Evolutionary conservation across 225 moss, liverwort and hornwort species (phyloP).

Genomic region (Physcomitrellopsis africana): DNA sequence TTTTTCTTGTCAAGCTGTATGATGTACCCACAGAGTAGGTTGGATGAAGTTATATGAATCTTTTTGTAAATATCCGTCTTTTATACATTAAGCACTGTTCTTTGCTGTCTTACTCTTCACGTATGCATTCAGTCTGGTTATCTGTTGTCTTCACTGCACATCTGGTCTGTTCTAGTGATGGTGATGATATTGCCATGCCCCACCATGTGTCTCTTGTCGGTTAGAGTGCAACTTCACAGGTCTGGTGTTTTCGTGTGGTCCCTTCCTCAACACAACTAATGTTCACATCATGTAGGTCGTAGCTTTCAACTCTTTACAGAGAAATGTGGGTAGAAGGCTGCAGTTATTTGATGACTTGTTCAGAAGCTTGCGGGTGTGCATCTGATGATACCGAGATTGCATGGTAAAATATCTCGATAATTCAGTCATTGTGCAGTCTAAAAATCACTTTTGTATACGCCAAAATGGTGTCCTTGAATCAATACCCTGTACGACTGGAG

Average conservation of each 20-base stretch:
- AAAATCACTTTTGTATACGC: no score
- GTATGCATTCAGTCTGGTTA: slow-evolving; percentile 11
- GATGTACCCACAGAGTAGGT: slow-evolving; percentile 41
- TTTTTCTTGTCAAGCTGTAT: slow-evolving; percentile 41
- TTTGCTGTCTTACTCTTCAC: slow-evolving; percentile 12
- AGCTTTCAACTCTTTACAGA: background rate
- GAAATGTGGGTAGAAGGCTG: background rate
- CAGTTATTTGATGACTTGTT: background rate
- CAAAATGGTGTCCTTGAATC: no score
- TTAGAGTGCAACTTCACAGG: background rate
- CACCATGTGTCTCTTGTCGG: slow-evolving; percentile 13
- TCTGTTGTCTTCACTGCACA: background rate
- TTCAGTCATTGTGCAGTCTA: background rate
- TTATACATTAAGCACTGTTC: slow-evolving; percentile 9
- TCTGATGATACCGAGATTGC: slow-evolving; percentile 26
- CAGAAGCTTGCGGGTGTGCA: background rate
- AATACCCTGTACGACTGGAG: no score
- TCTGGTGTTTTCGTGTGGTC: slow-evolving; percentile 5
- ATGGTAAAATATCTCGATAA: background rate
- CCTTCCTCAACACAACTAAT: background rate
- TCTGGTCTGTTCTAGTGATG: background rate
- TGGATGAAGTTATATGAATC: slow-evolving; percentile 29
- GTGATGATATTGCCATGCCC: slow-evolving; percentile 13
- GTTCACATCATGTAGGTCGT: background rate
- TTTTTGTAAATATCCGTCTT: slow-evolving; percentile 19